Evolutionary conservation across 768 basidiomycete species (phyloP).

Genomic region (Russula abietina): DNA sequence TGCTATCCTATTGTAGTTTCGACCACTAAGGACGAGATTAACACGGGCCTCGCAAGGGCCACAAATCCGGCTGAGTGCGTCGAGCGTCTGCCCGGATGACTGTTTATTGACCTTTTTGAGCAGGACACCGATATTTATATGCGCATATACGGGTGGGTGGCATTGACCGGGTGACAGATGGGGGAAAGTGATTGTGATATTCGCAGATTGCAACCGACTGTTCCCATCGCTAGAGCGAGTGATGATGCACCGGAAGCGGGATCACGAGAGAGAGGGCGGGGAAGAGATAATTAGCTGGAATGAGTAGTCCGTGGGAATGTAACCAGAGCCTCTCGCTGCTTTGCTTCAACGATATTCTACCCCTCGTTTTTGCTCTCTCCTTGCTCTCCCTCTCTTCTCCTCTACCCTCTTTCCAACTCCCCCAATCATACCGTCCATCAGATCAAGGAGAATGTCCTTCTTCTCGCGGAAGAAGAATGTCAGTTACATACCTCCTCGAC

Average conservation of each 20-base stretch:
- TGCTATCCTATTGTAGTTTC: conserved; percentile 31
- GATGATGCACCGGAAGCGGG: conserved; percentile 65
- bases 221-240: conserved; percentile 66
- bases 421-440: conserved; percentile 58
- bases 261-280: conserved; percentile 50
- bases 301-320: conserved; percentile 7
- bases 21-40: conserved; percentile 48
- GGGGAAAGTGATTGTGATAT: background rate
- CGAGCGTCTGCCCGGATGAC: too few relatives aligned
- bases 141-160: conserved; percentile 50
- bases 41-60: conserved; percentile 52
- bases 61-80: conserved; percentile 63
- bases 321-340: background rate
- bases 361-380: background rate
- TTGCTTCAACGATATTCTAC: background rate
- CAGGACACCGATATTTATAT: conserved; percentile 80
- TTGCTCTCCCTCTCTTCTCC: background rate
- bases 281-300: conserved; percentile 69
- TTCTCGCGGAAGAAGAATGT: conserved; percentile 77
- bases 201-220: conserved; percentile 58
- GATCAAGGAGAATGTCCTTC: conserved; percentile 84
- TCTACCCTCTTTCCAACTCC: background rate
- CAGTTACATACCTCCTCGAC: conserved; percentile 26
- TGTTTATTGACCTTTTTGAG: background rate
- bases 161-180: background rate